These are phyloP conservation scores for Aspergillus alliaceus DNA, from an alignment of 2,329 filamentous ascomycete species.

Conservation along the genomic window DNA sequence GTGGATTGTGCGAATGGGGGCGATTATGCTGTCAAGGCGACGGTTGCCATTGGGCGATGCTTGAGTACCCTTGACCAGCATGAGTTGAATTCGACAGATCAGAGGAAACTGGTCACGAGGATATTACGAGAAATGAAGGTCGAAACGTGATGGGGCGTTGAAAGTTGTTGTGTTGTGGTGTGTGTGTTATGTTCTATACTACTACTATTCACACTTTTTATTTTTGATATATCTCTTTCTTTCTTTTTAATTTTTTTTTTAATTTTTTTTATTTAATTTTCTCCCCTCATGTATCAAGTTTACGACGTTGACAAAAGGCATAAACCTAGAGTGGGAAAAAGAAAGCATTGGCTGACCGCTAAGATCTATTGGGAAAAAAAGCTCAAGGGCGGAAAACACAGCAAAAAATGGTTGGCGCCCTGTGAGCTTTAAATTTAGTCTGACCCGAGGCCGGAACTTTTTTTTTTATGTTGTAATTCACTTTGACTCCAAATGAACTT, in stretches of 20 bases:
- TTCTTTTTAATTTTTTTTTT: no score
- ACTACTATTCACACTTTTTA: not conserved
- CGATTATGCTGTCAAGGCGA: constrained; percentile 57
- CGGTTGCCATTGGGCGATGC: constrained; percentile 75
- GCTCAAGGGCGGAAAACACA: not conserved
- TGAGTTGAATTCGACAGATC: constrained; percentile 41
- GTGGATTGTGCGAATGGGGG: constrained; percentile 71
- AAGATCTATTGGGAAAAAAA: not conserved
- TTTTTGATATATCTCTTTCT: not conserved
- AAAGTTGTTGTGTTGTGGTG: no score
- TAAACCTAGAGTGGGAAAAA: not conserved
- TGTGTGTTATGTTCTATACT: not conserved
- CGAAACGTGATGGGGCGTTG: constrained; percentile 25
- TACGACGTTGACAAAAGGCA: not conserved
- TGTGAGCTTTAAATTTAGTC: not conserved
- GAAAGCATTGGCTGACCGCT: not conserved
- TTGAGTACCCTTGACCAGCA: constrained; percentile 75
- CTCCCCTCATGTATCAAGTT: not conserved
- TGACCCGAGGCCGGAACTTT: not conserved
- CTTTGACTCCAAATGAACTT: no score
- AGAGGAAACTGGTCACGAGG: constrained; percentile 47
- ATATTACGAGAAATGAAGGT: constrained; percentile 44
- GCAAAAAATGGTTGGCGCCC: not conserved
- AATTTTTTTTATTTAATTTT: no score
- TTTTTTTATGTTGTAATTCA: not conserved